Conservation (phyloP, 225 moss, liverwort and hornwort species). For the Takakia lepidozioides region DNA sequence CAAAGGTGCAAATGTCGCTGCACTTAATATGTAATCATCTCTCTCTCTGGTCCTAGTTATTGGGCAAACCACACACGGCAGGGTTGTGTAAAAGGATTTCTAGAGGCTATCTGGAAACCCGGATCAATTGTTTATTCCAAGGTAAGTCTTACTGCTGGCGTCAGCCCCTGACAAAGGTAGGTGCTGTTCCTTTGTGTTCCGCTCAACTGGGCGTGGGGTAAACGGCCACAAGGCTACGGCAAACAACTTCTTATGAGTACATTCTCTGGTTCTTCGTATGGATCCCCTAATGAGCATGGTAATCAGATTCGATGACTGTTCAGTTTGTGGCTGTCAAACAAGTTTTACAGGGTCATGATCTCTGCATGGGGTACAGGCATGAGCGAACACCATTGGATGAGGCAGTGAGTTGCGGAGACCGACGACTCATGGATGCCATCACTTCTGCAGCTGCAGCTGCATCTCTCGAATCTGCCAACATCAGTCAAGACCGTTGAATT, state of each 20-base stretch:
- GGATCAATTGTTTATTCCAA: neutral
- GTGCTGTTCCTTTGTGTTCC: no score
- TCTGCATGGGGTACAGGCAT: constrained; percentile 19
- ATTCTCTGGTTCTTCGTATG: no score
- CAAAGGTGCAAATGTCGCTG: constrained; percentile 43
- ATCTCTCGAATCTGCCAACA: no score
- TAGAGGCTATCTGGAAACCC: neutral
- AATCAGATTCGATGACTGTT: no score
- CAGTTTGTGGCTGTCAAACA: neutral
- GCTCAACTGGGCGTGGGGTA: no score
- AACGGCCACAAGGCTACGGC: no score
- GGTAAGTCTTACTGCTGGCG: neutral
- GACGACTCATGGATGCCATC: constrained; percentile 34
- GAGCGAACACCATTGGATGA: constrained; percentile 65
- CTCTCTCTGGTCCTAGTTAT: neutral
- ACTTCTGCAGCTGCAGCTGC: no score
- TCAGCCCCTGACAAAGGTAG: no score
- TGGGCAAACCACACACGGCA: neutral
- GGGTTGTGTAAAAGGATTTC: neutral
- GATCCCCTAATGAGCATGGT: neutral
- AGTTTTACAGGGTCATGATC: neutral
- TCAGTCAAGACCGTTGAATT: no score
- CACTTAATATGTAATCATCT: constrained; percentile 38
- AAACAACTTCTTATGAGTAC: no score
- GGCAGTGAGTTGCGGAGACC: constrained; percentile 49